Percentiles rank a stretch among this genome's conserved stretches.
phyloP scores from a whole-genome alignment of 768 basidiomycete genomes.

The Amyloporia xantha region DNA sequence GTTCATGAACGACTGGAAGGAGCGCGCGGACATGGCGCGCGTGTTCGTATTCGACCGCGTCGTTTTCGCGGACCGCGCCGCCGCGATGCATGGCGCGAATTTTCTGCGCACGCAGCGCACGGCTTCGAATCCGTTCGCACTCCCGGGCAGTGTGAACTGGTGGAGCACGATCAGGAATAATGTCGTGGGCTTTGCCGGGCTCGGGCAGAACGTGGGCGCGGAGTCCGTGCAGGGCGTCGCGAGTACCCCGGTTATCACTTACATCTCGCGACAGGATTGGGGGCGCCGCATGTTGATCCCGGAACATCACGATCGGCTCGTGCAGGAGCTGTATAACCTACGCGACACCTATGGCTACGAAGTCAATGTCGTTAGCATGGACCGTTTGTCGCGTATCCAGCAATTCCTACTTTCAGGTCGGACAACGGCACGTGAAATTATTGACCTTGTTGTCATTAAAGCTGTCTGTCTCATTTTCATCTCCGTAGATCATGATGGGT shows the following conservation, averaged over 20 bases:
- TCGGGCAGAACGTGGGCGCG: slow-evolving; percentile 33
- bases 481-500: slow-evolving; percentile 82
- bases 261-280: slow-evolving; percentile 87
- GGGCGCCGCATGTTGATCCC: slow-evolving; percentile 73
- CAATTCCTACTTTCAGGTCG: slow-evolving; percentile 77
- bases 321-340: slow-evolving; percentile 64
- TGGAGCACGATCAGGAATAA: slow-evolving; percentile 75
- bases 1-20: slow-evolving; percentile 78
- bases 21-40: slow-evolving; percentile 62
- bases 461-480: too few species aligned
- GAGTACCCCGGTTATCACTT: slow-evolving; percentile 78
- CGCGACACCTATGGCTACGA: slow-evolving; percentile 73
- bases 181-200: slow-evolving; percentile 64
- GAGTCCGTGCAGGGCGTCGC: slow-evolving; percentile 28
- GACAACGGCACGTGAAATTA: slow-evolving; percentile 60
- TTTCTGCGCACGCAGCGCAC: slow-evolving; percentile 69
- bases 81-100: slow-evolving; percentile 66
- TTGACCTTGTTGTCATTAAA: neutral
- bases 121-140: slow-evolving; percentile 65
- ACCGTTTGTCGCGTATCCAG: slow-evolving; percentile 71
- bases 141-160: slow-evolving; percentile 77
- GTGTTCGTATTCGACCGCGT: slow-evolving; percentile 84
- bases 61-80: slow-evolving; percentile 78
- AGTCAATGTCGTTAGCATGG: slow-evolving; percentile 82
- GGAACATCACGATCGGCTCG: slow-evolving; percentile 73